Base-by-base conservation (phyloP, 768 basidiomycete genomes). In the Macrolepiota fuliginosa region DNA sequence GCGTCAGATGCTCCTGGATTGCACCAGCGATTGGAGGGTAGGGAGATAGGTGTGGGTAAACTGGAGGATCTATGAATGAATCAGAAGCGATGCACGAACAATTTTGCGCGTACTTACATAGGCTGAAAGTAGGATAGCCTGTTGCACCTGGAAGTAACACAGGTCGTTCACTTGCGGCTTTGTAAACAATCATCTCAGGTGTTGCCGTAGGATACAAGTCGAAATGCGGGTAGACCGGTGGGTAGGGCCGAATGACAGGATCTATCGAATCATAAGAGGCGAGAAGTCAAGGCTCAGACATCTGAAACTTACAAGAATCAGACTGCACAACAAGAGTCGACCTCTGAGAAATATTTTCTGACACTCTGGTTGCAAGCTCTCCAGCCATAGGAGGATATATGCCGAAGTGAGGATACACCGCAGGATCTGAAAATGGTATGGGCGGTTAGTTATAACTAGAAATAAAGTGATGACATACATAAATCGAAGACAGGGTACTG, bases 11-110 rank as follows among this genome's bases (percentile, higher is more conserved):
- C 22, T 37, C 53, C 15, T 50, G 15, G 10, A 27, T 9, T 32
- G 17, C 17, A 5, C 39, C 36, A 15, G 58, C 47, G 35, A 42
- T 11, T 40, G 46, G 35, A 32, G 77, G 79, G 65, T 77, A 82
- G 42, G 79, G 69, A 56, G 74, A 67, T 54, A 81, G 71, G 64
- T 76, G 61, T 37, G 82, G 79, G 63, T 80, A 81, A 46, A 76
- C 59, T 24, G 71, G 62, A 2, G 74, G 74, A 62, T 80, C 79
- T 80, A 51, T 29, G 19, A 4, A 49, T 6, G n/a, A 5, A 13
- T 12, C 24, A 51, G 55, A 56, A 19, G 37, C 42, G 22, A 42
- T 12, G 17, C 5, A 11, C 9, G 13, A 29, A 32, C 17, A n/a
- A 25, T 27, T 11, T 39, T 5, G 22, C 17, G 39, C 9, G 11